phyloP scores from a whole-genome alignment of 2,329 filamentous ascomycete species.

The Epichloe hybrida region DNA sequence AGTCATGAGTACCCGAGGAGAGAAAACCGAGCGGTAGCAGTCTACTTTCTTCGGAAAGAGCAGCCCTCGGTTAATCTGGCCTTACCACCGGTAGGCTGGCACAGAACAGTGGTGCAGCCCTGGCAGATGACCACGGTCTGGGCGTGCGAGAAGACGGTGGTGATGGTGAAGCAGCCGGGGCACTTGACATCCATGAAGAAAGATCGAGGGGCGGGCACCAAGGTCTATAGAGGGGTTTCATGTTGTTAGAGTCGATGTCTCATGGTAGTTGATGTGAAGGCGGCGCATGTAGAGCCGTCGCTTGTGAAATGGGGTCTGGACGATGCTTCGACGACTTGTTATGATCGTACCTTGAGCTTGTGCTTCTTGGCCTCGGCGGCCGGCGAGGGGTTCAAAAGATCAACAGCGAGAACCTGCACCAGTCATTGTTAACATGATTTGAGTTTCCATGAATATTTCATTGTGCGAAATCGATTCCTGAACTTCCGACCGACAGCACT shows the following conservation, averaged over 20 bases:
- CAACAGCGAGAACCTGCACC: constrained; percentile 94
- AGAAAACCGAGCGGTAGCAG: constrained; percentile 31
- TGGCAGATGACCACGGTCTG: constrained; percentile 99
- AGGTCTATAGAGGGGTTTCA: constrained; percentile 41
- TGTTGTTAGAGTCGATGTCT: neutral
- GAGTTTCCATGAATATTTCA: neutral
- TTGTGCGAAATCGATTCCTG: neutral
- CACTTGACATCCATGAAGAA: constrained; percentile 99
- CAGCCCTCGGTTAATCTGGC: constrained; percentile 97
- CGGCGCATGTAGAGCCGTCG: constrained; percentile 1
- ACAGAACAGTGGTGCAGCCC: constrained; percentile 97
- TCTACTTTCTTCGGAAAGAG: constrained; percentile 99
- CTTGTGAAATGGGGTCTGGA: constrained; percentile 6
- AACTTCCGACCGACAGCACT: constrained; percentile 8
- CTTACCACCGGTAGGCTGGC: constrained; percentile 99
- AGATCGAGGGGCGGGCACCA: constrained; percentile 91
- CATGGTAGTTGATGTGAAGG: constrained; percentile 1
- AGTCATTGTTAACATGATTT: constrained; percentile 32
- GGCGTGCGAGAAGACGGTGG: constrained; percentile 99
- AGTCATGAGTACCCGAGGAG: constrained; percentile 35
- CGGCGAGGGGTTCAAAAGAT: constrained; percentile 98
- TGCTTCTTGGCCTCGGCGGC: constrained; percentile 98
- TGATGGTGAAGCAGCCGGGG: constrained; percentile 99
- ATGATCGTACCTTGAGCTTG: constrained; percentile 87
- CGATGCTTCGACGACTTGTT: constrained; percentile 4